Conservation (phyloP, 352 stramenopile species). For the Peronospora belbahrii region DNA sequence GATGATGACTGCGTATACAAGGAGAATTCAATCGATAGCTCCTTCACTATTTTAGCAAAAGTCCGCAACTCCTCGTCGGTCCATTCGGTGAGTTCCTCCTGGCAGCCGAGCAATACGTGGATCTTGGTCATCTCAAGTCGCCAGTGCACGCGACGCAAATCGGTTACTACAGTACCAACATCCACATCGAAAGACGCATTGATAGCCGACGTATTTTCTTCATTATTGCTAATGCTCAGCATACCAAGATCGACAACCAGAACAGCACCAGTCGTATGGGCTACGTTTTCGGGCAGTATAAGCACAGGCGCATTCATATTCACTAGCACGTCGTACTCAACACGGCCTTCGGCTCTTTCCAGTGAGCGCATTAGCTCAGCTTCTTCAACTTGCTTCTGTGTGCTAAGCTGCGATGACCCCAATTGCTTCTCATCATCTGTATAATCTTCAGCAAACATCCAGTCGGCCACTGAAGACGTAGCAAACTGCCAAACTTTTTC, state of each 20-base stretch:
- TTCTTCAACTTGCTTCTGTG: slow-evolving; percentile 35
- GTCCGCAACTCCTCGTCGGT: slow-evolving; percentile 26
- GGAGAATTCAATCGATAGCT: slow-evolving; percentile 52
- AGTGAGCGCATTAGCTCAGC: slow-evolving; percentile 31
- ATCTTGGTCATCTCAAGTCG: slow-evolving; percentile 51
- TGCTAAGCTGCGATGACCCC: slow-evolving; percentile 5
- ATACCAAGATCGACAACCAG: slow-evolving; percentile 68
- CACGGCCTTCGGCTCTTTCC: slow-evolving; percentile 19
- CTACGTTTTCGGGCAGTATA: slow-evolving; percentile 50
- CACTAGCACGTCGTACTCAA: slow-evolving; percentile 56
- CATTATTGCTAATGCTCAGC: slow-evolving; percentile 53
- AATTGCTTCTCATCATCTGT: slow-evolving; percentile 11
- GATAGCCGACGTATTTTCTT: slow-evolving; percentile 20
- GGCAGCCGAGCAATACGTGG: slow-evolving; percentile 43
- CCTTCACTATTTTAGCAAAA: slow-evolving; percentile 47
- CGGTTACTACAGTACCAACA: background rate
- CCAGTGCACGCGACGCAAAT: slow-evolving; percentile 43
- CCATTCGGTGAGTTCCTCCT: slow-evolving; percentile 33
- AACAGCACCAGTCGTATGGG: slow-evolving; percentile 30
- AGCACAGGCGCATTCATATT: slow-evolving; percentile 72
- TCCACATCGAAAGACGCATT: slow-evolving; percentile 5
- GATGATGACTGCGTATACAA: slow-evolving; percentile 35
- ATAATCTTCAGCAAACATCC: slow-evolving; percentile 66
- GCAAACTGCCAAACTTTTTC: slow-evolving; percentile 76
- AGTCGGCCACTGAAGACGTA: slow-evolving; percentile 73